A percentile compares a stretch with the other conserved stretches of the same genome.
These are phyloP conservation scores for Toxicodendron radicans DNA, from an alignment of 345 rosid genomes.

Conservation along the genomic window DNA sequence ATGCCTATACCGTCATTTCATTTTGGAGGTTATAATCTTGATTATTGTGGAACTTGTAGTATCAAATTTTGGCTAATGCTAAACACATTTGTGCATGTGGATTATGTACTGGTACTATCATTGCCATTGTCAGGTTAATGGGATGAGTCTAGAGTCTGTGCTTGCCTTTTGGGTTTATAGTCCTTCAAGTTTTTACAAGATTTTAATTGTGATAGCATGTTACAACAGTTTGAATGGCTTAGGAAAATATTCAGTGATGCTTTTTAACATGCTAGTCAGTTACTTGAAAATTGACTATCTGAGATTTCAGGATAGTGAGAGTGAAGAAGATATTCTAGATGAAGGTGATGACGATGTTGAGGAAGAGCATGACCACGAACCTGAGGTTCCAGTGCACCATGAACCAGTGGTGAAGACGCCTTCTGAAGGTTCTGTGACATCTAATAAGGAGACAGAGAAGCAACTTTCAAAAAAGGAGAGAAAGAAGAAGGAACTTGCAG, in stretches of 20 bases:
- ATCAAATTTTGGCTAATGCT: too few species aligned
- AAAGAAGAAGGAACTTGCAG: slow-evolving; percentile 88
- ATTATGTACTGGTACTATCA: too few species aligned
- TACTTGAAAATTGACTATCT: slow-evolving; percentile 13
- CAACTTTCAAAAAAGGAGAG: slow-evolving; percentile 90
- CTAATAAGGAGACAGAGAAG: slow-evolving; percentile 76
- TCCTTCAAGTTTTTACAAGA: too few species aligned
- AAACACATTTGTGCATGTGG: too few species aligned
- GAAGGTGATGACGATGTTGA: slow-evolving; percentile 84
- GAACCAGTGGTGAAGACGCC: slow-evolving; percentile 54
- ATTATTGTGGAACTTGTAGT: too few species aligned
- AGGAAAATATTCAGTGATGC: background rate
- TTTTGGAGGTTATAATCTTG: background rate
- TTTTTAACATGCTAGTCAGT: background rate
- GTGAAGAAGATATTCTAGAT: slow-evolving; percentile 76
- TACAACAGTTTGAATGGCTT: background rate
- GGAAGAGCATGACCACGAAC: slow-evolving; percentile 70
- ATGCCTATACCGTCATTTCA: background rate
- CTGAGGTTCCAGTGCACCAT: slow-evolving; percentile 41
- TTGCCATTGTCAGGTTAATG: too few species aligned
- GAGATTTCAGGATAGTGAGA: slow-evolving; percentile 71
- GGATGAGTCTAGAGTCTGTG: too few species aligned
- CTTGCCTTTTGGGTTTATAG: too few species aligned
- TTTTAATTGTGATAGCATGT: background rate
- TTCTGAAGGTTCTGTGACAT: slow-evolving; percentile 48